Evolutionary conservation across 202 grass and related monocot species (phyloP).

Genomic region (Setaria italica): DNA sequence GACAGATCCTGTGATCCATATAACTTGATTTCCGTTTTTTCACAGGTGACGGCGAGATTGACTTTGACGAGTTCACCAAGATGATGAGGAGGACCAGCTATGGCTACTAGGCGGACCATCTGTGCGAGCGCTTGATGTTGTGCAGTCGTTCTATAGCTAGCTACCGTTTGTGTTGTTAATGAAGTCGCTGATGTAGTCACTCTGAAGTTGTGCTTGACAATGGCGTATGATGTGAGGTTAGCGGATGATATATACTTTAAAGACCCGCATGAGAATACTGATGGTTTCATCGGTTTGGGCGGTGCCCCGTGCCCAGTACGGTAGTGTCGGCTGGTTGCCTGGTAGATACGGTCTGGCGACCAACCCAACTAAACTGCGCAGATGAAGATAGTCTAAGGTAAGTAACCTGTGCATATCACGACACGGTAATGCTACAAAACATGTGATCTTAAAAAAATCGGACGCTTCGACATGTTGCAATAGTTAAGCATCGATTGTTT

Average conservation of each 20-base stretch:
- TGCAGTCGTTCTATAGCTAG: constrained; percentile 24
- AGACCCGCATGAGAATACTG: background rate
- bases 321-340: background rate
- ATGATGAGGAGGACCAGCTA: constrained; percentile 82
- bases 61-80: constrained; percentile 72
- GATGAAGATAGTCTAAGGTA: background rate
- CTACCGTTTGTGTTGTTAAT: background rate
- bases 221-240: background rate
- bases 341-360: constrained; percentile 2
- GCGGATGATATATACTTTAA: background rate
- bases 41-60: constrained; percentile 85
- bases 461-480: too few relatives aligned
- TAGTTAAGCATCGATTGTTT: too few relatives aligned
- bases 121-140: background rate
- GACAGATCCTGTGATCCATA: background rate
- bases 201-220: background rate
- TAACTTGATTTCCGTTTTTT: background rate
- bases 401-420: too few relatives aligned
- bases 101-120: constrained; percentile 54
- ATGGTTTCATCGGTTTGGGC: background rate
- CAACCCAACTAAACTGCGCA: background rate
- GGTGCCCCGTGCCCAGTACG: background rate
- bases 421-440: too few relatives aligned
- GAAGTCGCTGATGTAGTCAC: constrained; percentile 17
- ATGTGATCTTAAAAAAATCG: too few relatives aligned